Percentiles rank a stretch among this genome's conserved stretches.
Evolutionary conservation across 1,139 yeast genomes (phyloP).

Genomic region (Pichia sorboxylosa): DNA sequence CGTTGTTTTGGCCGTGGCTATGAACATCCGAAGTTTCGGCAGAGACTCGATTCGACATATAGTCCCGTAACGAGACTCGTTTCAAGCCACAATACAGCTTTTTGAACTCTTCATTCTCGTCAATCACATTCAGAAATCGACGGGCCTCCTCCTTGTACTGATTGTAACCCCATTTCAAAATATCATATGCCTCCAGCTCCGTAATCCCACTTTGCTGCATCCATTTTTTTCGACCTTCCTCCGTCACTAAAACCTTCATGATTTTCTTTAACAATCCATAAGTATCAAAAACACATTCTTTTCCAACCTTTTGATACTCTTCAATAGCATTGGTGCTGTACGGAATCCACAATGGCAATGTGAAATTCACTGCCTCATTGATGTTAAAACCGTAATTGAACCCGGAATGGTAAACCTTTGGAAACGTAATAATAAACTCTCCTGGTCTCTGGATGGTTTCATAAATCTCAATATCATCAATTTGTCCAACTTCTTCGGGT

Average conservation of each 20-base stretch:
- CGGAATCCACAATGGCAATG: constrained; percentile 56
- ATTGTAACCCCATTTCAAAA: constrained; percentile 5
- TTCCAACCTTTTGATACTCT: constrained; percentile 44
- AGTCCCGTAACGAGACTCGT: constrained; percentile 1
- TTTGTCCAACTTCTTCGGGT: constrained; percentile 32
- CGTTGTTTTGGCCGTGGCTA: constrained; percentile 4
- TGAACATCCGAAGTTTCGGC: neutral
- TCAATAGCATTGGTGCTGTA: constrained; percentile 47
- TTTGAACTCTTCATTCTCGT: constrained; percentile 1
- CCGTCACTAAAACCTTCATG: constrained; percentile 12
- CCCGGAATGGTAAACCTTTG: constrained; percentile 73
- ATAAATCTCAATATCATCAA: constrained; percentile 32
- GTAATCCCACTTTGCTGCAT: constrained; percentile 7
- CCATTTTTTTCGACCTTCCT: constrained; percentile 7
- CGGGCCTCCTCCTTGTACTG: constrained; percentile 8
- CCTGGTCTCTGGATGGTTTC: constrained; percentile 76
- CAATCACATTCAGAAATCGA: neutral
- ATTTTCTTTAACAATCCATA: constrained; percentile 19
- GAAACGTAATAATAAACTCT: constrained; percentile 64
- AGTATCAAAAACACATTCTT: constrained; percentile 45
- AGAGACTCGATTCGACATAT: neutral
- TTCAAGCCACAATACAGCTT: neutral
- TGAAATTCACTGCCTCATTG: constrained; percentile 74
- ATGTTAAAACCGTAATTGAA: constrained; percentile 68
- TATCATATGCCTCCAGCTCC: neutral